Evolutionary conservation across 1,284 basidiomycete species (phyloP).

Genomic region (Mycena citricolor): DNA sequence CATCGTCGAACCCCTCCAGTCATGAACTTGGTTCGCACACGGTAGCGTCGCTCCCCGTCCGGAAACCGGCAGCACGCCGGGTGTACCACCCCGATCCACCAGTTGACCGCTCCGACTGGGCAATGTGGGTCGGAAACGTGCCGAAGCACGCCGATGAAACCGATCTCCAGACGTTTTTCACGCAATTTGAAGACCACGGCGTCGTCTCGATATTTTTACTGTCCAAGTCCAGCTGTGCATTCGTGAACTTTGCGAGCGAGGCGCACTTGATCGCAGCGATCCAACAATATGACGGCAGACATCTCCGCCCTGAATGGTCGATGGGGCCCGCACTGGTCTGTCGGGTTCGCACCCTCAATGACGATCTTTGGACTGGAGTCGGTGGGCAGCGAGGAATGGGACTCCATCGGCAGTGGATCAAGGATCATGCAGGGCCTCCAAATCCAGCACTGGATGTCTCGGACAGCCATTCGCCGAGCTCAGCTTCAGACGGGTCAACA

Average conservation of each 20-base stretch:
- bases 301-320: slow-evolving; percentile 65
- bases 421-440: slow-evolving; percentile 54
- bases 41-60: too few relatives aligned
- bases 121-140: slow-evolving; percentile 95
- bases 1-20: too few relatives aligned
- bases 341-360: slow-evolving; percentile 78
- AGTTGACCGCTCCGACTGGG: slow-evolving; percentile 82
- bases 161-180: slow-evolving; percentile 89
- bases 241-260: slow-evolving; percentile 82
- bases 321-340: slow-evolving; percentile 83
- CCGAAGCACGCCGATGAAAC: slow-evolving; percentile 83
- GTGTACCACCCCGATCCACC: slow-evolving; percentile 67
- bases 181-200: slow-evolving; percentile 45
- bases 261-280: slow-evolving; percentile 69
- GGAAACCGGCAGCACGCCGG: slow-evolving; percentile 38
- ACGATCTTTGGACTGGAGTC: slow-evolving; percentile 87
- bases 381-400: slow-evolving; percentile 88
- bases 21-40: too few relatives aligned
- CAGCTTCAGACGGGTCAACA: slow-evolving; percentile 67
- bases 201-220: slow-evolving; percentile 92
- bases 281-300: slow-evolving; percentile 66
- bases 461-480: too few relatives aligned
- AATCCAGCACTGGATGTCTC: too few relatives aligned
- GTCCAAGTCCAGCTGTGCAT: slow-evolving; percentile 88
- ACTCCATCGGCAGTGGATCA: slow-evolving; percentile 80